Evolutionary conservation across 768 basidiomycete species (phyloP).

Genomic region (Suillus clintonianus): DNA sequence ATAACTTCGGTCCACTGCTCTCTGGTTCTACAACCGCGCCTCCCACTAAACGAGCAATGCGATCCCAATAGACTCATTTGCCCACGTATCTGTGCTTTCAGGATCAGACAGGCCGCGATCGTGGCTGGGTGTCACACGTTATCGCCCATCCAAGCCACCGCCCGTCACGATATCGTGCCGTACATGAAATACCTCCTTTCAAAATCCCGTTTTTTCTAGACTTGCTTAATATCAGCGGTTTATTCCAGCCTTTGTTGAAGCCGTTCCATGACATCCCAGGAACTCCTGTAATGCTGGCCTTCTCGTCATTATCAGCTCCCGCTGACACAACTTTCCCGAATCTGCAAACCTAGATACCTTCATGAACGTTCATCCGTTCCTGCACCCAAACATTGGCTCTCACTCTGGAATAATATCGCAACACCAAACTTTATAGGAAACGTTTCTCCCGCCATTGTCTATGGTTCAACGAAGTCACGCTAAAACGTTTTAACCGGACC

Average conservation of each 20-base stretch:
- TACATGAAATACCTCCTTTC: not conserved
- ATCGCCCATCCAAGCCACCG: not conserved
- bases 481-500: not conserved
- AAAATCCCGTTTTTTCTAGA: too few relatives aligned
- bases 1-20: too few relatives aligned
- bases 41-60: too few relatives aligned
- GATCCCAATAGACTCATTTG: not conserved
- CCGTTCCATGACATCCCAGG: not conserved
- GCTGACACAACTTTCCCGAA: not conserved
- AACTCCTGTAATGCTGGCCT: not conserved
- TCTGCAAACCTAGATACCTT: not conserved
- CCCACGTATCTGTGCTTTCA: not conserved
- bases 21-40: too few relatives aligned
- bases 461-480: not conserved
- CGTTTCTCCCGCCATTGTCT: not conserved
- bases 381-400: not conserved
- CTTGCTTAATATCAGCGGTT: too few relatives aligned
- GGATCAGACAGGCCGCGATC: not conserved
- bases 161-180: not conserved
- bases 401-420: not conserved
- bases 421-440: not conserved
- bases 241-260: not conserved
- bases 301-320: not conserved
- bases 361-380: not conserved
- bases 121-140: not conserved